Conservation (phyloP, 345 rosid genomes). For the Conringia planisiliqua region DNA sequence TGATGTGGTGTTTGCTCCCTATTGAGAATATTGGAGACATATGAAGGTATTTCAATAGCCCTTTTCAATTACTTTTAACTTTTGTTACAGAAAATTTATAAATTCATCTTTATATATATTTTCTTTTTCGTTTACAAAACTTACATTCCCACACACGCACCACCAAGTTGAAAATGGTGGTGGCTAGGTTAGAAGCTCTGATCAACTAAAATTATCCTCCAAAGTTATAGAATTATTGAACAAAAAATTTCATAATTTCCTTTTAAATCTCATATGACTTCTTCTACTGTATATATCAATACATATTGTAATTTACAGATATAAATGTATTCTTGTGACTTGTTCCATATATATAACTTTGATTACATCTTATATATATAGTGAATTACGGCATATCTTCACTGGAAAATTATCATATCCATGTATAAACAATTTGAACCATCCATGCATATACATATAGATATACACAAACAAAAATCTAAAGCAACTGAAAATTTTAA, state of each 20-base stretch:
- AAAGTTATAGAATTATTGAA: background rate
- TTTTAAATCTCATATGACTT: no score
- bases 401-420: background rate
- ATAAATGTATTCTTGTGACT: background rate
- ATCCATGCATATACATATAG: background rate
- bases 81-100: background rate
- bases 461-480: background rate
- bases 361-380: background rate
- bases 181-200: background rate
- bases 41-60: constrained; percentile 28
- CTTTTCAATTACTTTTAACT: background rate
- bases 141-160: background rate
- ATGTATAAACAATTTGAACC: background rate
- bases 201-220: background rate
- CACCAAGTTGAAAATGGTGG: background rate
- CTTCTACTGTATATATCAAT: background rate
- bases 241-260: no score
- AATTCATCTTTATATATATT: background rate
- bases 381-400: background rate
- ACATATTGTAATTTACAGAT: background rate
- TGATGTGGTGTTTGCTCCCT: constrained; percentile 44
- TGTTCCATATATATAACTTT: no score
- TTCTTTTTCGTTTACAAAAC: background rate
- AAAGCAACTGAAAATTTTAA: no score
- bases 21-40: constrained; percentile 70